Evolutionary conservation across 176 grass and related monocot genomes (phyloP).

Genomic region (Rhynchospora breviuscula): DNA sequence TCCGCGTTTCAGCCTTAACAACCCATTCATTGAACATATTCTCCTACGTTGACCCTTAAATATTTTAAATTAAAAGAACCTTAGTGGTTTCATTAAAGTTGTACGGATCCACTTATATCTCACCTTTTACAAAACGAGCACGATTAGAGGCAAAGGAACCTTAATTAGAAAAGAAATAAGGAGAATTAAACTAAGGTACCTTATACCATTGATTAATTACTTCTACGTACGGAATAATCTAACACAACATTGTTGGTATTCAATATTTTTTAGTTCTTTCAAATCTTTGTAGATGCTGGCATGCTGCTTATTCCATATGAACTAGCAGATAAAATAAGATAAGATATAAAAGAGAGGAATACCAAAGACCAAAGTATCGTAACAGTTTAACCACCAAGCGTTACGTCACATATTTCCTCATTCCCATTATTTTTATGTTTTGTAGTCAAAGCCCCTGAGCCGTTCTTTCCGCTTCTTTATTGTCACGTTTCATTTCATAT

Average conservation of each 20-base stretch:
- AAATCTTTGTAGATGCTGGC: neutral
- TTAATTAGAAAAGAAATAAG: neutral
- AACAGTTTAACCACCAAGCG: neutral
- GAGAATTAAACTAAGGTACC: neutral
- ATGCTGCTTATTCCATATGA: slow-evolving; percentile 16
- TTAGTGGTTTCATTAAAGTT: neutral
- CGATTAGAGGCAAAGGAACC: neutral
- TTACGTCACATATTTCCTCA: neutral
- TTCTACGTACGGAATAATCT: neutral
- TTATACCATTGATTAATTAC: neutral
- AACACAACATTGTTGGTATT: neutral
- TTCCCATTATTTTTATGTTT: neutral
- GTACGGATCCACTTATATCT: neutral
- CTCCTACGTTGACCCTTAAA: neutral
- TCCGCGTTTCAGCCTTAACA: neutral
- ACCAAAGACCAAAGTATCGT: neutral
- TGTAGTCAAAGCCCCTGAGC: neutral
- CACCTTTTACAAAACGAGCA: neutral
- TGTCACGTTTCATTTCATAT: neutral
- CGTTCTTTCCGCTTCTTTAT: neutral
- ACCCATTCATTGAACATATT: neutral
- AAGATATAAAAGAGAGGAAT: neutral
- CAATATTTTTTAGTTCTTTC: neutral
- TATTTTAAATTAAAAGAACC: neutral
- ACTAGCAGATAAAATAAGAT: neutral